Evolutionary conservation across 805 yeast genomes (phyloP).

Genomic region (Blastobotrys parvus): DNA sequence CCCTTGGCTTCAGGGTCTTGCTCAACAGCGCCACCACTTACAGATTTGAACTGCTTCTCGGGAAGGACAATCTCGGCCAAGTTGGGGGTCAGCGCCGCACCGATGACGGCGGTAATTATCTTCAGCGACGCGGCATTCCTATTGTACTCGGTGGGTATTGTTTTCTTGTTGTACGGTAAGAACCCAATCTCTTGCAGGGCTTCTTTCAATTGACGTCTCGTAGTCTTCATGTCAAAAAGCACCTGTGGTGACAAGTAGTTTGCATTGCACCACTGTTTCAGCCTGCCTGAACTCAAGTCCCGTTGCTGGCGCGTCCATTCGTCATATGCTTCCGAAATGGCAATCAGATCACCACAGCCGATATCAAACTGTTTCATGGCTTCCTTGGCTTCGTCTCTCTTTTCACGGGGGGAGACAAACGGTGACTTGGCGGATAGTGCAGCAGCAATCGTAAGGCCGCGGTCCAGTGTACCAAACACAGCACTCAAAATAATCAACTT

Average conservation of each 20-base stretch:
- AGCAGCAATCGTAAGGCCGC: constrained; percentile 74
- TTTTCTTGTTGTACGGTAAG: constrained; percentile 45
- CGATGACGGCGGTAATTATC: constrained; percentile 56
- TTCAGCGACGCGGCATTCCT: constrained; percentile 42
- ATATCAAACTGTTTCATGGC: constrained; percentile 23
- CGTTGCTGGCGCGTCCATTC: constrained; percentile 36
- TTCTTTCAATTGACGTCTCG: constrained; percentile 60
- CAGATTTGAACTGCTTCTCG: constrained; percentile 62
- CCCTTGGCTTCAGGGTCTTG: constrained; percentile 74
- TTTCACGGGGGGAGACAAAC: constrained; percentile 51
- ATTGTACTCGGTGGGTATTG: constrained; percentile 32
- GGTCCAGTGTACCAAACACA: constrained; percentile 72
- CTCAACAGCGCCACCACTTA: constrained; percentile 72
- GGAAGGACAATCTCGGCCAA: constrained; percentile 76
- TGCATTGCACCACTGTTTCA: constrained; percentile 42
- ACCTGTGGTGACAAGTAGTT: constrained; percentile 55
- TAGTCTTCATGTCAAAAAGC: constrained; percentile 62
- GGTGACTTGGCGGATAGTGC: constrained; percentile 68
- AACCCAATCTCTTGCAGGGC: constrained; percentile 75
- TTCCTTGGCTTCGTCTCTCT: constrained; percentile 53
- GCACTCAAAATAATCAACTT: constrained; percentile 73
- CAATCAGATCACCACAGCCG: constrained; percentile 69
- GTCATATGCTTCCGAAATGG: constrained; percentile 50
- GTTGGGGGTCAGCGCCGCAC: constrained; percentile 80
- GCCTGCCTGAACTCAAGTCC: constrained; percentile 21